phyloP scores from a whole-genome alignment of 169 alveolate species.

The Amoebophrya sp. region DNA sequence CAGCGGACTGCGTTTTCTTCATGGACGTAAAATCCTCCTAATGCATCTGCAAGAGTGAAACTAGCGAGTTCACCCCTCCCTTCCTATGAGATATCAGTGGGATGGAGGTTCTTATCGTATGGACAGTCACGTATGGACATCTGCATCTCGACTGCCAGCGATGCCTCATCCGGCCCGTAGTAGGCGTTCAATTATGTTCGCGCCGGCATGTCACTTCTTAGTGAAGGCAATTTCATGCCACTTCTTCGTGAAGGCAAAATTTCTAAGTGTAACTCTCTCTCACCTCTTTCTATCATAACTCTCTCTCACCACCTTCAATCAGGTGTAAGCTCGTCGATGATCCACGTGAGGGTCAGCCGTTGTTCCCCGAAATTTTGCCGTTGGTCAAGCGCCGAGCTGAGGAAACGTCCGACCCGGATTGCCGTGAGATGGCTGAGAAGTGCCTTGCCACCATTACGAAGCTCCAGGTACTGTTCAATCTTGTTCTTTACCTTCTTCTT shows the following conservation, averaged over 20 bases:
- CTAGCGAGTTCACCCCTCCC: constrained; percentile 1
- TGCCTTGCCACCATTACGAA: constrained; percentile 10
- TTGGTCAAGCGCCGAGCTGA: constrained; percentile 13
- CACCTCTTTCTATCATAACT: neutral
- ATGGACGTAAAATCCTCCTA: neutral
- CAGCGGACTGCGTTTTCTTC: neutral
- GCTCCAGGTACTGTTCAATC: no score
- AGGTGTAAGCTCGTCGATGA: constrained; percentile 35
- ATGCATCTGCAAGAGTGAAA: neutral
- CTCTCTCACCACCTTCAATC: no score
- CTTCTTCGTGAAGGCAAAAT: neutral
- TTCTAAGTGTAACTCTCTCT: neutral
- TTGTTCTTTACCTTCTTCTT: no score
- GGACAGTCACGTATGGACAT: neutral
- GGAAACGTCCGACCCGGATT: constrained; percentile 35
- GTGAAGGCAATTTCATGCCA: neutral
- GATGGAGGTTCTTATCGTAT: neutral
- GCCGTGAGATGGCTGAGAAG: constrained; percentile 33
- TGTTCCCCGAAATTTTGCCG: constrained; percentile 13
- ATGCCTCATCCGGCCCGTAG: no score
- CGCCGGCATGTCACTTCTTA: neutral
- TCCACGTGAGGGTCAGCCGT: constrained; percentile 30
- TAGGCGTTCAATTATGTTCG: no score
- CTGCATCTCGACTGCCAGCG: neutral
- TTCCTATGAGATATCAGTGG: neutral